phyloP scores from a whole-genome alignment of 2,329 filamentous ascomycete species.

The Phialemoniopsis sp. region DNA sequence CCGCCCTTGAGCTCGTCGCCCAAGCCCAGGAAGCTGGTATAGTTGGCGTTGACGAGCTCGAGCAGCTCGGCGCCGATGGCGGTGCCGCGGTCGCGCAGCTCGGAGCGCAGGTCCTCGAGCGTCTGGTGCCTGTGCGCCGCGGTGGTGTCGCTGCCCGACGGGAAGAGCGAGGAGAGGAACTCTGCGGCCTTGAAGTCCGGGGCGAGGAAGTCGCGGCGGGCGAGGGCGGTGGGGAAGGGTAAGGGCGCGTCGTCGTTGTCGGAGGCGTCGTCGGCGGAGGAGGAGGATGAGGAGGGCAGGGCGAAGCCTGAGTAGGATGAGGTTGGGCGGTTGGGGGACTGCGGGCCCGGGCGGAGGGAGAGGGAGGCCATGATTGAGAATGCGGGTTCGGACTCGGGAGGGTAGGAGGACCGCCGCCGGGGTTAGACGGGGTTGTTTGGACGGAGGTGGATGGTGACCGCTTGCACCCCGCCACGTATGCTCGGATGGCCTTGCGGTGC shows the following conservation, averaged over 20 bases:
- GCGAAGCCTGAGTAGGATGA: slow-evolving; percentile 33
- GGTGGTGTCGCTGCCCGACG: slow-evolving; percentile 19
- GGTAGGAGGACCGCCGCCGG: slow-evolving; percentile 3
- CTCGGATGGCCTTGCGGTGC: too few relatives aligned
- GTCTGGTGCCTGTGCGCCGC: slow-evolving; percentile 87
- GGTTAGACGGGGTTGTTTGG: neutral
- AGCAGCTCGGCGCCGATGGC: slow-evolving; percentile 81
- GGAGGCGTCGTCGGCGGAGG: slow-evolving; percentile 19
- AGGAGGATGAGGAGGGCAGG: slow-evolving; percentile 33
- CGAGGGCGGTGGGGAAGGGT: slow-evolving; percentile 83
- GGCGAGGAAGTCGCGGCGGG: slow-evolving; percentile 76
- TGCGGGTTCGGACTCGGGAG: too few relatives aligned
- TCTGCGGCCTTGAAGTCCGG: slow-evolving; percentile 72
- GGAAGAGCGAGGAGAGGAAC: slow-evolving; percentile 60
- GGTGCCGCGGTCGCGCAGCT: slow-evolving; percentile 76
- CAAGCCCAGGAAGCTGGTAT: slow-evolving; percentile 82
- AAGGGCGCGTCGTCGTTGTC: slow-evolving; percentile 64
- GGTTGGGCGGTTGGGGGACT: slow-evolving; percentile 21
- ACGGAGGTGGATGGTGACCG: too few relatives aligned
- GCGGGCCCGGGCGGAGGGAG: slow-evolving; percentile 20
- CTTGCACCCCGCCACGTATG: too few relatives aligned
- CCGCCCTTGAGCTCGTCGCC: slow-evolving; percentile 80
- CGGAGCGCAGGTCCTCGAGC: slow-evolving; percentile 84
- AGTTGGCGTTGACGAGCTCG: slow-evolving; percentile 93
- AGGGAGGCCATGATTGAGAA: slow-evolving; percentile 15